Percentiles rank a stretch among this genome's conserved stretches.
Conservation (phyloP, 2,329 filamentous ascomycete species). For the Ophiostoma sp. region DNA sequence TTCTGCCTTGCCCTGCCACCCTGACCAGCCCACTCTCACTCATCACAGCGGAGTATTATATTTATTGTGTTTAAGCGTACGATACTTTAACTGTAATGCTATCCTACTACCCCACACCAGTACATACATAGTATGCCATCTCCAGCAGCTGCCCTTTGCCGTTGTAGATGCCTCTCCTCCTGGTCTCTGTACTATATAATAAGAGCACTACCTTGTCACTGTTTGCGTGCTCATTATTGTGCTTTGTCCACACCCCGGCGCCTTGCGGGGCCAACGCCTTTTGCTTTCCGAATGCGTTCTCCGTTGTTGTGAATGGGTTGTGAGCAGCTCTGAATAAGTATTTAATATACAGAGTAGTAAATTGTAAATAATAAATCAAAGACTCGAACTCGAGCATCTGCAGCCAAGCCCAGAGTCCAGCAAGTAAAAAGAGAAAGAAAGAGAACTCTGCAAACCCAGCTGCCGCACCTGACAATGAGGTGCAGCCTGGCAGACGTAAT, state of each 20-base stretch:
- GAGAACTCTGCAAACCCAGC: not conserved
- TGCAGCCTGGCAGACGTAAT: not conserved
- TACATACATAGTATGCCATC: not conserved
- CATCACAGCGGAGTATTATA: not conserved
- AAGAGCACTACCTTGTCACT: too few relatives aligned
- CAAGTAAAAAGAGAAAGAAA: too few relatives aligned
- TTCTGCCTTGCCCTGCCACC: not conserved
- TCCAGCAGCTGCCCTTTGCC: not conserved
- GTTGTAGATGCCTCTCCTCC: too few relatives aligned
- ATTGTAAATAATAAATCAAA: too few relatives aligned
- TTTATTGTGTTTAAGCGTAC: not conserved
- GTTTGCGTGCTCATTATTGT: not conserved
- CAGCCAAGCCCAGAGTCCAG: not conserved
- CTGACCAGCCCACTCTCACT: not conserved
- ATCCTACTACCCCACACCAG: not conserved
- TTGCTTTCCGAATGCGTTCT: not conserved
- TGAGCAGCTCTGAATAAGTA: too few relatives aligned
- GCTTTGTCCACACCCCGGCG: not conserved
- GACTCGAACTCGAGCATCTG: not conserved
- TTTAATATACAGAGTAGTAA: too few relatives aligned
- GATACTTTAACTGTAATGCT: too few relatives aligned
- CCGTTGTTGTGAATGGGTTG: not conserved
- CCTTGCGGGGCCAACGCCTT: too few relatives aligned
- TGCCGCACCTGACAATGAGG: not conserved
- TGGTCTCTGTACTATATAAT: too few relatives aligned